A percentile compares a stretch with the other conserved stretches of the same genome.
Conservation (phyloP, 1,284 basidiomycete genomes). For the Apiotrichum gamsii region DNA sequence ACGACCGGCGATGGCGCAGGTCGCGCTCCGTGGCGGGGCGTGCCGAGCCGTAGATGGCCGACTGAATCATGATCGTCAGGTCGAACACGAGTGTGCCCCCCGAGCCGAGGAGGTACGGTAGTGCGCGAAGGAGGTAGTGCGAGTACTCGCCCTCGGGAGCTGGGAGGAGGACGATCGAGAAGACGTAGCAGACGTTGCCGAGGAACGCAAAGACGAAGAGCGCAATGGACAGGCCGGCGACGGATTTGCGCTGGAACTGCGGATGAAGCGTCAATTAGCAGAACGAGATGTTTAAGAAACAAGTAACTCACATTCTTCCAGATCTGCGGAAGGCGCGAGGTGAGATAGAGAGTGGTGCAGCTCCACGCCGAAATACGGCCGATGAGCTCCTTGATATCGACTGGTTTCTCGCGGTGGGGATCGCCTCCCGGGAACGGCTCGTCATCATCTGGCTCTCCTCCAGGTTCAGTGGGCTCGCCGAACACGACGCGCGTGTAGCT, state of each 20-base stretch:
- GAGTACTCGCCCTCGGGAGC: slow-evolving; percentile 23
- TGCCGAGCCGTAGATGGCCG: slow-evolving; percentile 52
- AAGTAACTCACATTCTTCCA: slow-evolving; percentile 87
- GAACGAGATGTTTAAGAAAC: background rate
- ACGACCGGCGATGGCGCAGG: slow-evolving; percentile 9
- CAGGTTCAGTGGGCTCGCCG: background rate
- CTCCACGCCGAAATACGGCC: slow-evolving; percentile 87
- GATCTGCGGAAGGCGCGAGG: slow-evolving; percentile 85
- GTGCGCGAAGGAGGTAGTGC: slow-evolving; percentile 43
- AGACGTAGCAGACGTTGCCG: slow-evolving; percentile 83
- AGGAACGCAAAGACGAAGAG: slow-evolving; percentile 86
- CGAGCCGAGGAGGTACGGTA: slow-evolving; percentile 70
- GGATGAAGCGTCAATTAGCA: background rate
- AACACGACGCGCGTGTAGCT: background rate
- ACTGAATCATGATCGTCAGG: slow-evolving; percentile 69
- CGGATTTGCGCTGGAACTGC: slow-evolving; percentile 81
- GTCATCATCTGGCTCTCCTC: background rate
- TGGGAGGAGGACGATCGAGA: slow-evolving; percentile 60
- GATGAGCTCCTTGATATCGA: slow-evolving; percentile 48
- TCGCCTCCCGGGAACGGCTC: background rate
- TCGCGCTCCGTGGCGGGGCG: slow-evolving; percentile 29
- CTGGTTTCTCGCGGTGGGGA: background rate
- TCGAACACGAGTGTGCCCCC: slow-evolving; percentile 86
- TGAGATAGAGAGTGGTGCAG: slow-evolving; percentile 84
- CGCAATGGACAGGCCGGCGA: slow-evolving; percentile 88